These are phyloP conservation scores for Haplographium delicatum DNA, from an alignment of 495 filamentous ascomycete genomes.

Conservation along the genomic window DNA sequence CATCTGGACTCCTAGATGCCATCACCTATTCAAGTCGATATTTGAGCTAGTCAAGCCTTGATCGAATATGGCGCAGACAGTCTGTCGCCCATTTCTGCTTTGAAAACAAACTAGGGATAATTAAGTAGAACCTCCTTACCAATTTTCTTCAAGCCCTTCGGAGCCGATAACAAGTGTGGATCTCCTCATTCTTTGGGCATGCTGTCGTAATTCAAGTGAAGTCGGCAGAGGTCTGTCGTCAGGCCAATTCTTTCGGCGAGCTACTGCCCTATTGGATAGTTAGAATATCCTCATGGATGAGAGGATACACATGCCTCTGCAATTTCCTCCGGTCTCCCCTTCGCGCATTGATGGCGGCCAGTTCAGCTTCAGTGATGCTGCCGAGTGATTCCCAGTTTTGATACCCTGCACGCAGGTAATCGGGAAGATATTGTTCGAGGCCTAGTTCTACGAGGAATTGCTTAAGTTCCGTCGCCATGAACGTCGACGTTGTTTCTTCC, in stretches of 20 bases:
- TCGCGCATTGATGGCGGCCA: not conserved
- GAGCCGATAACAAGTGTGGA: not conserved
- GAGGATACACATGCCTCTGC: too few species aligned
- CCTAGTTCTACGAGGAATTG: not conserved
- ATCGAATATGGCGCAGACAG: too few species aligned
- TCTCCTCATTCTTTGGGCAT: not conserved
- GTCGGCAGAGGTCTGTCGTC: not conserved
- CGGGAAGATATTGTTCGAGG: not conserved
- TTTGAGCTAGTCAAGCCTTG: too few species aligned
- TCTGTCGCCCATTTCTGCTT: too few species aligned
- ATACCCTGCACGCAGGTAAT: not conserved
- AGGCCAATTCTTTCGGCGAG: not conserved
- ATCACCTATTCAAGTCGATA: too few species aligned
- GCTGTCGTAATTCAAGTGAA: not conserved
- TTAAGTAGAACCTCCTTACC: too few species aligned
- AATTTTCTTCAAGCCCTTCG: not conserved
- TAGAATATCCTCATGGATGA: too few species aligned
- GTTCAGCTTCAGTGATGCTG: not conserved
- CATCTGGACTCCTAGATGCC: too few species aligned
- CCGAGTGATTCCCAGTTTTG: not conserved
- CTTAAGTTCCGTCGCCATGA: not conserved
- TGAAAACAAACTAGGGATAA: too few species aligned
- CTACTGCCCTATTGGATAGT: too few species aligned
- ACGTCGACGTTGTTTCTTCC: too few species aligned
- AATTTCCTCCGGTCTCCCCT: not conserved